These are phyloP conservation scores for Saccharomycopsis hybrid DNA, from an alignment of 1,139 yeast species.

Conservation along the genomic window DNA sequence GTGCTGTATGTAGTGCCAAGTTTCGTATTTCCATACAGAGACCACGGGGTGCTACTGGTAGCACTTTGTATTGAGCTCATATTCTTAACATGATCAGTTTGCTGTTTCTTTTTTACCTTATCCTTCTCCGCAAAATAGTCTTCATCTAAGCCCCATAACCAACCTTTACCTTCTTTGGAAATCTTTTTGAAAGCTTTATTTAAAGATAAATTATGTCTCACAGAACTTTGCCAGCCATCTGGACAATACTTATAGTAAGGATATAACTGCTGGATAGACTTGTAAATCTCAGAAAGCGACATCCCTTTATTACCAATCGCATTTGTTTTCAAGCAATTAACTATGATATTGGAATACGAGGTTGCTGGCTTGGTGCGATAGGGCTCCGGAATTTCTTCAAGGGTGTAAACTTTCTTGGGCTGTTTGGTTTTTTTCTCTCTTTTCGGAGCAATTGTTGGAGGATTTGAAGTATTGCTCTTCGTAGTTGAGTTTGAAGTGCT, in stretches of 20 bases:
- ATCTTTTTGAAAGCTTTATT: slow-evolving; percentile 79
- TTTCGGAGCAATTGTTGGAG: slow-evolving; percentile 18
- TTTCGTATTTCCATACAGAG: background rate
- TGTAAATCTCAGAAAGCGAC: slow-evolving; percentile 79
- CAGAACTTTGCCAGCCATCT: slow-evolving; percentile 96
- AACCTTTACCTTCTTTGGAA: slow-evolving; percentile 77
- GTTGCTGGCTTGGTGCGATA: slow-evolving; percentile 76
- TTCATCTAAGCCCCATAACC: slow-evolving; percentile 91
- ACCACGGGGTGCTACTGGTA: background rate
- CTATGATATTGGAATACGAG: slow-evolving; percentile 73
- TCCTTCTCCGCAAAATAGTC: slow-evolving; percentile 78
- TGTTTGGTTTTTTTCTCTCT: slow-evolving; percentile 49
- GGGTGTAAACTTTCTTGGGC: slow-evolving; percentile 52
- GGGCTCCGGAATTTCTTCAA: slow-evolving; percentile 82
- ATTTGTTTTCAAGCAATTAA: slow-evolving; percentile 65
- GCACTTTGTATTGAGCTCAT: background rate
- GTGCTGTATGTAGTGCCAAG: background rate
- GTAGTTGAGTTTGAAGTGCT: background rate
- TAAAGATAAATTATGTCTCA: slow-evolving; percentile 78
- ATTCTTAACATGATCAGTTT: background rate
- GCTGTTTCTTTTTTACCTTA: slow-evolving; percentile 44
- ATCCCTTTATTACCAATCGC: slow-evolving; percentile 58
- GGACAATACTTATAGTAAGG: slow-evolving; percentile 92
- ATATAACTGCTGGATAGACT: slow-evolving; percentile 76
- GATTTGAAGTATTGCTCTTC: background rate